A percentile compares a stretch with the other conserved stretches of the same genome.
Conservation (phyloP, 108 stramenopile species). For the Conticribra weissflogii region DNA sequence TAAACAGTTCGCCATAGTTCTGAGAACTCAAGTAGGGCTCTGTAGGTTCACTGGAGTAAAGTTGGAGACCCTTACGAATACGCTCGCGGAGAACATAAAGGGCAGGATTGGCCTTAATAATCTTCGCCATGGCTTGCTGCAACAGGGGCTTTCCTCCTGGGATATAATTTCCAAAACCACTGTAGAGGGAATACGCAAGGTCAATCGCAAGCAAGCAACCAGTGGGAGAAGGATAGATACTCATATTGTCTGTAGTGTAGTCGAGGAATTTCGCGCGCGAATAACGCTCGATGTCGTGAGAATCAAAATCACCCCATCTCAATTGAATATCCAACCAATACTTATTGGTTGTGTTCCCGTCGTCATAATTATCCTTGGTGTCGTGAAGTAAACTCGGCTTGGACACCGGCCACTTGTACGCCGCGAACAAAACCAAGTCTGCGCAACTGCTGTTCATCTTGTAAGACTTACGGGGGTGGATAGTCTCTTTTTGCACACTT, state of each 20-base stretch:
- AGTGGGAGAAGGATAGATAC: conserved; percentile 98
- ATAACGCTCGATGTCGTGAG: conserved; percentile 99
- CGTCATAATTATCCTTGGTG: conserved; percentile 95
- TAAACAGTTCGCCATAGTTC: conserved; percentile 99
- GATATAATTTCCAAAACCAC: conserved; percentile 98
- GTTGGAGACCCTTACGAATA: conserved; percentile 98
- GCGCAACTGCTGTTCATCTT: conserved; percentile 99
- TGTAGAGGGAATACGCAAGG: conserved; percentile 97
- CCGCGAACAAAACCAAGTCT: conserved; percentile 97
- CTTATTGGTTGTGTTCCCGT: conserved; percentile 93
- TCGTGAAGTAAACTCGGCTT: conserved; percentile 98
- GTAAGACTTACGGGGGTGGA: conserved; percentile 99
- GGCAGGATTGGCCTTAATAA: conserved; percentile 99
- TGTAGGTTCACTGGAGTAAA: conserved; percentile 99
- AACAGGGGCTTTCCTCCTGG: conserved; percentile 97
- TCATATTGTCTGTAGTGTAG: conserved; percentile 99
- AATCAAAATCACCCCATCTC: conserved; percentile 99
- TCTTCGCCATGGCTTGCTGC: conserved; percentile 99
- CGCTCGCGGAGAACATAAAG: conserved; percentile 98
- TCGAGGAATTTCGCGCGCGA: conserved; percentile 97
- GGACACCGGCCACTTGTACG: conserved; percentile 98
- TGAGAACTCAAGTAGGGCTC: conserved; percentile 98
- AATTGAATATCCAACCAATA: conserved; percentile 99
- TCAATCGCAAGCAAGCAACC: conserved; percentile 96
- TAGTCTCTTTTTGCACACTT: conserved; percentile 99